A percentile compares a stretch with the other conserved stretches of the same genome.
phyloP scores from a whole-genome alignment of 1,139 yeast species.

The Lizanozyma gosingica region DNA sequence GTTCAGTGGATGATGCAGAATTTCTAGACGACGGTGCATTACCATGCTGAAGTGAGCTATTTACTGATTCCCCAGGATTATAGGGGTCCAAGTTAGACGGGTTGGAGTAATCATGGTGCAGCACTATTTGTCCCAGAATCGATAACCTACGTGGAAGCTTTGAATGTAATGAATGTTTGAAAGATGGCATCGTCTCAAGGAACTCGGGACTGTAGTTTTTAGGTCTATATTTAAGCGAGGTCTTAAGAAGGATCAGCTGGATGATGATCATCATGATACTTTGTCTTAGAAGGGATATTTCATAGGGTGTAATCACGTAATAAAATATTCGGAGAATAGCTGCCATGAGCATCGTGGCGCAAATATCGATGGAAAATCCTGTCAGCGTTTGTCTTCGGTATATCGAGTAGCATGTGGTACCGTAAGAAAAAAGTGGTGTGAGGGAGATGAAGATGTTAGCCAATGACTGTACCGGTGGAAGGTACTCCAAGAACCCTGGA shows the following conservation, averaged over 20 bases:
- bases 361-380: conserved; percentile 82
- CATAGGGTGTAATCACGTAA: conserved; percentile 74
- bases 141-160: background rate
- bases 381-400: conserved; percentile 52
- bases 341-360: conserved; percentile 84
- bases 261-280: conserved; percentile 70
- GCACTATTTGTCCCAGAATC: background rate
- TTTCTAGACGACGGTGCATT: too few species aligned
- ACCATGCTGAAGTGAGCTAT: too few species aligned
- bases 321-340: conserved; percentile 66
- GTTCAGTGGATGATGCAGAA: too few species aligned
- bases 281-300: conserved; percentile 64
- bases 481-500: conserved; percentile 21
- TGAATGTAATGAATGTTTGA: background rate
- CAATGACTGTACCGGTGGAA: conserved; percentile 36
- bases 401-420: conserved; percentile 70
- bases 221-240: conserved; percentile 55
- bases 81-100: background rate
- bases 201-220: conserved; percentile 30
- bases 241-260: conserved; percentile 54
- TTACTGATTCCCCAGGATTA: conserved; percentile 1
- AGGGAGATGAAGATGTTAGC: conserved; percentile 47
- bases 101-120: background rate
- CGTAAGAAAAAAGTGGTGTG: conserved; percentile 79
- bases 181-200: conserved; percentile 17